Conservation (phyloP, 345 rosid genomes). For the Sonneratia alba region DNA sequence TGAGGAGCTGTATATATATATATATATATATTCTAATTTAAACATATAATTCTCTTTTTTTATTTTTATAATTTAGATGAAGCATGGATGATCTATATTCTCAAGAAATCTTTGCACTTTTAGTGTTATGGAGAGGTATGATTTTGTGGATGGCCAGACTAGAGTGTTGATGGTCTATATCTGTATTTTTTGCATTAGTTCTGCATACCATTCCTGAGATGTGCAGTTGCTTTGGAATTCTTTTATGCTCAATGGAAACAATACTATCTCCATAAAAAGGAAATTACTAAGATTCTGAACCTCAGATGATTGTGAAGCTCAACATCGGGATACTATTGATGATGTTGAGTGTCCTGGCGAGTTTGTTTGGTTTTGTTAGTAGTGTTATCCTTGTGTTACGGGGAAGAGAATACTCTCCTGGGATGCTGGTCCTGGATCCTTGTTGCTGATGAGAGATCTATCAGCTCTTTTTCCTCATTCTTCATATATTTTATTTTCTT, state of each 20-base stretch:
- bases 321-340: not conserved
- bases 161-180: not conserved
- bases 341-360: not conserved
- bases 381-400: not conserved
- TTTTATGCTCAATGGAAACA: not conserved
- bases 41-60: no score
- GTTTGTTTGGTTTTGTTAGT: not conserved
- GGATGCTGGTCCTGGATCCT: not conserved
- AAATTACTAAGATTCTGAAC: not conserved
- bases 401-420: not conserved
- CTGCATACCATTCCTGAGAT: not conserved
- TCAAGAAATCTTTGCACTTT: not conserved
- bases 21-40: no score
- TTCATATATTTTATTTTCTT: conserved; percentile 11
- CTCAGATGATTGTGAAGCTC: not conserved
- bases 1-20: no score
- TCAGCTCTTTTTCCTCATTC: not conserved
- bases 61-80: not conserved
- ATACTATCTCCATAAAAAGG: not conserved
- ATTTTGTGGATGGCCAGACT: not conserved
- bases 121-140: not conserved
- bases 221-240: not conserved
- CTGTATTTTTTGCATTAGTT: not conserved
- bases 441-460: not conserved
- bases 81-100: not conserved